Evolutionary conservation across 106 monocot genomes (phyloP).

Genomic region (Acorus gramineus): DNA sequence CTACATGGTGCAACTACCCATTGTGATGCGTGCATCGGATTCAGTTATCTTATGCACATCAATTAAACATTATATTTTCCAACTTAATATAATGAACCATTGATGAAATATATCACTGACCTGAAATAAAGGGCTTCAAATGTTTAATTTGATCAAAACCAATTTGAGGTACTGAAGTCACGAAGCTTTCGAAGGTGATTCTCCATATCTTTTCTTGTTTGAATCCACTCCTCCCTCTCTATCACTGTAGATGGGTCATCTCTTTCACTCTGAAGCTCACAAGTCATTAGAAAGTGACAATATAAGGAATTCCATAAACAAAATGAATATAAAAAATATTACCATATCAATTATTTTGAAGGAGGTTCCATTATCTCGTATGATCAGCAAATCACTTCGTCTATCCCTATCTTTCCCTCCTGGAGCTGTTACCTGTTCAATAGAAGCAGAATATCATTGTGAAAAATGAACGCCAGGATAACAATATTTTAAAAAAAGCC

Average conservation of each 20-base stretch:
- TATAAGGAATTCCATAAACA: background rate
- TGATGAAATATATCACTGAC: too few relatives aligned
- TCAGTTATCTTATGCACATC: too few relatives aligned
- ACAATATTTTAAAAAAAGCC: too few relatives aligned
- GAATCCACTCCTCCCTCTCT: conserved; percentile 68
- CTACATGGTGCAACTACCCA: too few relatives aligned
- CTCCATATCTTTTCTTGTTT: conserved; percentile 72
- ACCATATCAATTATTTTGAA: conserved; percentile 85
- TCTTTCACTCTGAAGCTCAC: conserved; percentile 45
- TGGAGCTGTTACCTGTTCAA: conserved; percentile 56
- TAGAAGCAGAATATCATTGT: background rate
- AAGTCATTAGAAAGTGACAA: background rate
- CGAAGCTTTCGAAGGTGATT: conserved; percentile 70
- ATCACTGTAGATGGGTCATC: conserved; percentile 71
- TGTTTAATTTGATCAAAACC: conserved; percentile 36
- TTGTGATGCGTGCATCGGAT: too few relatives aligned
- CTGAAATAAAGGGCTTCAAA: too few relatives aligned
- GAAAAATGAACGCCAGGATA: background rate
- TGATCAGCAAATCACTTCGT: conserved; percentile 64
- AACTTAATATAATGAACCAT: too few relatives aligned
- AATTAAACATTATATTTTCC: too few relatives aligned
- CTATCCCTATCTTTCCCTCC: conserved; percentile 67
- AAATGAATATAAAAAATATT: background rate
- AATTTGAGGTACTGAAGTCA: conserved; percentile 71
- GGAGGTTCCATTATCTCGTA: conserved; percentile 75